These are phyloP conservation scores for Corynascus novoguineensis DNA, from an alignment of 495 filamentous ascomycete species.

Conservation along the genomic window DNA sequence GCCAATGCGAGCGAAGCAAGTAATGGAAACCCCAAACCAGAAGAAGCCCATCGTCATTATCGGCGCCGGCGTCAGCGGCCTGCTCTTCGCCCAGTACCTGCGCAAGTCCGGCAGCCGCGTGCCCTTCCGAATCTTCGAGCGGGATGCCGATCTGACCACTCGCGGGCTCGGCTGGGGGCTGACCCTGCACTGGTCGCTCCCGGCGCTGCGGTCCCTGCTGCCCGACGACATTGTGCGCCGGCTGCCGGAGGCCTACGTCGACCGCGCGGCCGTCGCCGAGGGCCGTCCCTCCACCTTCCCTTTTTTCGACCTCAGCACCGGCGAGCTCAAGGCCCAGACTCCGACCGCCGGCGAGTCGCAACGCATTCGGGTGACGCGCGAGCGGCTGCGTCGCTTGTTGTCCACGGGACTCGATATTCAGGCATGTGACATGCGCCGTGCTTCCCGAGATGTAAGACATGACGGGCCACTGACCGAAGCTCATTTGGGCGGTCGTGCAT, in stretches of 20 bases:
- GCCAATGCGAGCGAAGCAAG: background rate
- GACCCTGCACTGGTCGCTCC: slow-evolving; percentile 54
- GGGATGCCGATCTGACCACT: slow-evolving; percentile 41
- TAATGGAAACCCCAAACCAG: slow-evolving; percentile 5
- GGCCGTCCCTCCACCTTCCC: slow-evolving; percentile 34
- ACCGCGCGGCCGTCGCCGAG: slow-evolving; percentile 24
- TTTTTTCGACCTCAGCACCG: slow-evolving; percentile 51
- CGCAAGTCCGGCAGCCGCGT: slow-evolving; percentile 28
- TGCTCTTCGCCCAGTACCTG: slow-evolving; percentile 55
- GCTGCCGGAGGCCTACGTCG: slow-evolving; percentile 47
- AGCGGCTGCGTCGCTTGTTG: slow-evolving; percentile 44
- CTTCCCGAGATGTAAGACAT: background rate
- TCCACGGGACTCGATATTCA: slow-evolving; percentile 44
- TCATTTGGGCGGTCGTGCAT: background rate
- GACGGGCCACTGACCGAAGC: background rate
- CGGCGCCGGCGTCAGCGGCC: slow-evolving; percentile 56
- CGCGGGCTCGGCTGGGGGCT: slow-evolving; percentile 55
- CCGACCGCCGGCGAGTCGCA: slow-evolving; percentile 42
- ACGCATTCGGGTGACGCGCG: slow-evolving; percentile 47
- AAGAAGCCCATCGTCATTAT: slow-evolving; percentile 40
- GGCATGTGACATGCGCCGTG: slow-evolving; percentile 17
- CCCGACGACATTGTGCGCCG: slow-evolving; percentile 43
- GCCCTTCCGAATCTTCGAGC: slow-evolving; percentile 50
- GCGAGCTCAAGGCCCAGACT: slow-evolving; percentile 34
- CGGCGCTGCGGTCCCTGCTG: slow-evolving; percentile 45